phyloP scores from a whole-genome alignment of 352 stramenopile genomes.

The Pythium sukuiense region DNA sequence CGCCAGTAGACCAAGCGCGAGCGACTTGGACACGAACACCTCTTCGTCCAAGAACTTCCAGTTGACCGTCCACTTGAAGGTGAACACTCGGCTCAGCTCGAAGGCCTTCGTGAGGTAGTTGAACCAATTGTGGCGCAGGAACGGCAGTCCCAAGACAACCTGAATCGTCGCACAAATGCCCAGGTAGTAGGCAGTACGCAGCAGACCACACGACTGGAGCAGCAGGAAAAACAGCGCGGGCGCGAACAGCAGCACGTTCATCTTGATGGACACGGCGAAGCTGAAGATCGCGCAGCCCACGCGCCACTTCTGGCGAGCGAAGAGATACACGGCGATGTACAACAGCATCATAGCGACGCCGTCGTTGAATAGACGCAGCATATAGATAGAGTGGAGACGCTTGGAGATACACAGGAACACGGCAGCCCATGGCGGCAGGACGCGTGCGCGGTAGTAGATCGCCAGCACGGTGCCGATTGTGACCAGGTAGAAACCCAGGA shows the following conservation, averaged over 20 bases:
- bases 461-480: constrained; percentile 87
- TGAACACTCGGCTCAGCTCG: constrained; percentile 97
- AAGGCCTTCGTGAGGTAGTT: constrained; percentile 97
- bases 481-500: constrained; percentile 94
- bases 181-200: constrained; percentile 84
- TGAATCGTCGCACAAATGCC: constrained; percentile 91
- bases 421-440: constrained; percentile 86
- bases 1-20: constrained; percentile 56
- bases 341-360: constrained; percentile 95
- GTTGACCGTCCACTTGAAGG: constrained; percentile 99
- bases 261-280: constrained; percentile 97
- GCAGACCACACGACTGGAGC: constrained; percentile 87
- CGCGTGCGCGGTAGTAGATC: constrained; percentile 83
- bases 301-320: constrained; percentile 80
- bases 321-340: constrained; percentile 92
- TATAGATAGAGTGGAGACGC: constrained; percentile 97
- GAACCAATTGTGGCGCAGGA: constrained; percentile 93
- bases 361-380: constrained; percentile 99
- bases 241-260: constrained; percentile 98
- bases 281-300: constrained; percentile 94
- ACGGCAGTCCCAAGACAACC: constrained; percentile 92
- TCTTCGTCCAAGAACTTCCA: constrained; percentile 92
- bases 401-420: constrained; percentile 93
- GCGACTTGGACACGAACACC: constrained; percentile 66
- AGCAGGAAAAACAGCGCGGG: constrained; percentile 96